Percentiles rank a stretch among this genome's conserved stretches.
Evolutionary conservation across 169 alveolate genomes (phyloP).

Genomic region (Cystoisospora suis): DNA sequence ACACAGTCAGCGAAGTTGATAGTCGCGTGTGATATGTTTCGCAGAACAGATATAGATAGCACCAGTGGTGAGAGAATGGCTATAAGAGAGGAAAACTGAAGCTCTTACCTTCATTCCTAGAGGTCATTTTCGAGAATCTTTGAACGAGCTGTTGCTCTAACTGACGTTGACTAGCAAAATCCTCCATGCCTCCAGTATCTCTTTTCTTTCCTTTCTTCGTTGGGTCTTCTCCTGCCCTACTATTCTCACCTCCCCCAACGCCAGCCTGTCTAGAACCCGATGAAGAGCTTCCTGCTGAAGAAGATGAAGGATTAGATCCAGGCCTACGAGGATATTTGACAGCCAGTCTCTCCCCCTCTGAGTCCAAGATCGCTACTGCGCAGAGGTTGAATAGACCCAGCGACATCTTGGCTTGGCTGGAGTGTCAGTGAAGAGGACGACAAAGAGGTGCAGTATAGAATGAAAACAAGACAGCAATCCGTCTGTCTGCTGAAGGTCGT

Average conservation of each 20-base stretch:
- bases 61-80: too few relatives aligned
- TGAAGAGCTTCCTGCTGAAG: not conserved
- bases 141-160: conserved; percentile 22
- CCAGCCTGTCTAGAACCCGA: not conserved
- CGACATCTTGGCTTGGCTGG: not conserved
- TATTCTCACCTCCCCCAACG: not conserved
- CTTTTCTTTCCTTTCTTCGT: not conserved
- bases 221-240: not conserved
- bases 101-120: conserved; percentile 11
- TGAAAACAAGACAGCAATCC: not conserved
- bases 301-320: not conserved
- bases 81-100: too few relatives aligned
- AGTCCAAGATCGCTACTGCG: conserved; percentile 32
- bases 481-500: not conserved
- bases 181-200: conserved; percentile 32
- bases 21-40: too few relatives aligned
- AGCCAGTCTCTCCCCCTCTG: conserved; percentile 54
- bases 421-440: not conserved
- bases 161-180: conserved; percentile 12
- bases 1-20: not conserved
- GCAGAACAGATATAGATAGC: too few relatives aligned
- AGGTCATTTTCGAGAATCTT: not conserved
- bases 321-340: conserved; percentile 39
- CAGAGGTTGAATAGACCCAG: not conserved
- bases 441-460: not conserved